phyloP scores from a whole-genome alignment of 176 grass and related monocot genomes.

The Aegilops sharonensis region DNA sequence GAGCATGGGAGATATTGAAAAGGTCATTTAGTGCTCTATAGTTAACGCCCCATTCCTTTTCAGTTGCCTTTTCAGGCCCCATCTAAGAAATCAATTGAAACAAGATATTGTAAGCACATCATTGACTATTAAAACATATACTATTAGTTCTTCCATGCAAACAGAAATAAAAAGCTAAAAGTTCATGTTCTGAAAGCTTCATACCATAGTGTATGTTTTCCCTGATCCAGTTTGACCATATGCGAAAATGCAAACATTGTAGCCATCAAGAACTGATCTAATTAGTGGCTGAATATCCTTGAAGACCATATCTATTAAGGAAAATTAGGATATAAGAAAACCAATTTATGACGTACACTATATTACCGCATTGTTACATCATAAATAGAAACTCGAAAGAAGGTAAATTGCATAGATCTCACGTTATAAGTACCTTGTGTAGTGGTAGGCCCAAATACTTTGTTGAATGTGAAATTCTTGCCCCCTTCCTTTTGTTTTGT shows the following conservation, averaged over 20 bases:
- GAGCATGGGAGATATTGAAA: constrained; percentile 66
- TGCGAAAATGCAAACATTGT: constrained; percentile 95
- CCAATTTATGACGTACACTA: not conserved
- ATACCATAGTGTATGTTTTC: constrained; percentile 98
- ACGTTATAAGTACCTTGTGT: constrained; percentile 66
- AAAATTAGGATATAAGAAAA: constrained; percentile 36
- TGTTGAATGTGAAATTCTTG: constrained; percentile 86
- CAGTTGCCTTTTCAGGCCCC: constrained; percentile 63
- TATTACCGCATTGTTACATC: not conserved
- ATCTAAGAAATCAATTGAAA: constrained; percentile 48
- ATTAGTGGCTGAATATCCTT: constrained; percentile 80
- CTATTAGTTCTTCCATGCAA: not conserved
- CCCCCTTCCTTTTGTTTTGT: constrained; percentile 74
- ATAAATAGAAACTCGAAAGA: not conserved
- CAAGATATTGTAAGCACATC: constrained; percentile 19
- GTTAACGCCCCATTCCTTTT: constrained; percentile 87
- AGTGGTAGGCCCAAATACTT: constrained; percentile 69
- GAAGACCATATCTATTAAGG: constrained; percentile 69
- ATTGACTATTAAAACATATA: not conserved
- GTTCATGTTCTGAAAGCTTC: constrained; percentile 18
- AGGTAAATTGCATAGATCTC: constrained; percentile 12
- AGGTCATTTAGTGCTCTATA: constrained; percentile 88
- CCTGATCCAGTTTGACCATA: constrained; percentile 99
- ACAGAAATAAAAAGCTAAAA: constrained; percentile 14
- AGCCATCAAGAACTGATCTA: constrained; percentile 91